A percentile compares a stretch with the other conserved stretches of the same genome.
Conservation (phyloP, 345 rosid species). For the Fremontodendron californicum region DNA sequence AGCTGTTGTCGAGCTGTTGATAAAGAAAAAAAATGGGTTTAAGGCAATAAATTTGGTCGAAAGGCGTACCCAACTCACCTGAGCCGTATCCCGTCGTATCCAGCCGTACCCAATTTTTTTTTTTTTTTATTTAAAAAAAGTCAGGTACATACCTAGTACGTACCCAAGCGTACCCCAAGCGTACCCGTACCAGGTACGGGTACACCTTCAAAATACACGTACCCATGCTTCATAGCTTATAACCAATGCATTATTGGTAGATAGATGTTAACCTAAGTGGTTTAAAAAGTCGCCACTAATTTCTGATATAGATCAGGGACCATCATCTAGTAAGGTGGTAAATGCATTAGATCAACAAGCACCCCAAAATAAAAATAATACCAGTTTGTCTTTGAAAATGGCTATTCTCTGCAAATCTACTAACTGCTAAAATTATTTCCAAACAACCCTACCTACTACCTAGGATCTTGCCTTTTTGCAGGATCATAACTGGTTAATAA, state of each 20-base stretch:
- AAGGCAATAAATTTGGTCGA: too few relatives aligned
- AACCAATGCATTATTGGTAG: neutral
- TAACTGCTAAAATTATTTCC: neutral
- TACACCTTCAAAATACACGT: too few relatives aligned
- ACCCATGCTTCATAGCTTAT: too few relatives aligned
- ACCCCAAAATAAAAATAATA: neutral
- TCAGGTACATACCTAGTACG: too few relatives aligned
- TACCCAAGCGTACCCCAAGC: too few relatives aligned
- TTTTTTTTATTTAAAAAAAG: too few relatives aligned
- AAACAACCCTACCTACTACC: neutral
- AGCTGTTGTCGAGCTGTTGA: too few relatives aligned
- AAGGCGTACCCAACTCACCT: too few relatives aligned
- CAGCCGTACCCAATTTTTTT: too few relatives aligned
- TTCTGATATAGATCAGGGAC: neutral
- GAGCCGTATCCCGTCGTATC: too few relatives aligned
- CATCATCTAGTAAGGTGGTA: neutral
- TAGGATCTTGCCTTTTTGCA: constrained; percentile 6
- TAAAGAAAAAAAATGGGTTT: too few relatives aligned
- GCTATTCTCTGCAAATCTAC: neutral
- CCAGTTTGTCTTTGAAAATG: constrained; percentile 5
- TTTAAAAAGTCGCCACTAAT: neutral
- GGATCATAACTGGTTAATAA: neutral
- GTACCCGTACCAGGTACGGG: too few relatives aligned
- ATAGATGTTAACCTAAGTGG: neutral
- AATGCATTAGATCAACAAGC: neutral